These are phyloP conservation scores for Auricularia sp. DNA, from an alignment of 768 basidiomycete genomes.

Conservation along the genomic window DNA sequence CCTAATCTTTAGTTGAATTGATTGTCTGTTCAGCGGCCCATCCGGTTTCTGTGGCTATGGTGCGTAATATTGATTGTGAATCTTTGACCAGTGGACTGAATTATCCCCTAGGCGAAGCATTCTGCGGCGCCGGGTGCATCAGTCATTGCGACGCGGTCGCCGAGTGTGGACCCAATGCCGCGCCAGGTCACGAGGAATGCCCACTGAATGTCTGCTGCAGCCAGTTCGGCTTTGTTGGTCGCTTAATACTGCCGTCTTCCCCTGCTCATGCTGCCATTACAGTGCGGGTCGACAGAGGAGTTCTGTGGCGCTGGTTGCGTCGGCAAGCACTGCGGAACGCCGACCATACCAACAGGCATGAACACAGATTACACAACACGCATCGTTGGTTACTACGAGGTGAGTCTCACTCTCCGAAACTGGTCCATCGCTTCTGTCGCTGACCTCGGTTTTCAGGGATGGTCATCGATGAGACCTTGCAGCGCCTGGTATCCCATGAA, in stretches of 20 bases:
- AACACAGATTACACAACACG: too few species aligned
- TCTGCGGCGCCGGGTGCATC: background rate
- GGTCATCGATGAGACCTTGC: background rate
- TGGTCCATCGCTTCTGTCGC: background rate
- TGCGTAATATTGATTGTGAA: too few species aligned
- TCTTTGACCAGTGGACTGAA: background rate
- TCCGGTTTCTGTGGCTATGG: too few species aligned
- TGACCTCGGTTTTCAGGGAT: background rate
- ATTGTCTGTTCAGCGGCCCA: too few species aligned
- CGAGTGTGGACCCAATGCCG: slow-evolving; percentile 2
- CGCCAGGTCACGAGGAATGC: background rate
- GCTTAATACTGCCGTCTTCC: too few species aligned
- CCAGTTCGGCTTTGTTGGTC: too few species aligned
- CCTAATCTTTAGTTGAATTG: too few species aligned
- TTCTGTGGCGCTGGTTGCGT: background rate
- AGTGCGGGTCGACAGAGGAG: background rate
- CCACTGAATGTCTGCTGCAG: slow-evolving; percentile 2
- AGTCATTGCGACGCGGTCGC: slow-evolving; percentile 1
- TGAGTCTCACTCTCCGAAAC: too few species aligned
- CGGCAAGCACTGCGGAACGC: background rate
- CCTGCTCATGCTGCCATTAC: background rate
- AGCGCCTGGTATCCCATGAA: background rate
- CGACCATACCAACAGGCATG: background rate
- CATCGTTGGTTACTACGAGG: too few species aligned
- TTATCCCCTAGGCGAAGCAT: background rate